Evolutionary conservation across 1,139 yeast genomes (phyloP), one percentile per base, ranked within the genome.

Genomic region (Hyphopichia pseudoburtonii): DNA sequence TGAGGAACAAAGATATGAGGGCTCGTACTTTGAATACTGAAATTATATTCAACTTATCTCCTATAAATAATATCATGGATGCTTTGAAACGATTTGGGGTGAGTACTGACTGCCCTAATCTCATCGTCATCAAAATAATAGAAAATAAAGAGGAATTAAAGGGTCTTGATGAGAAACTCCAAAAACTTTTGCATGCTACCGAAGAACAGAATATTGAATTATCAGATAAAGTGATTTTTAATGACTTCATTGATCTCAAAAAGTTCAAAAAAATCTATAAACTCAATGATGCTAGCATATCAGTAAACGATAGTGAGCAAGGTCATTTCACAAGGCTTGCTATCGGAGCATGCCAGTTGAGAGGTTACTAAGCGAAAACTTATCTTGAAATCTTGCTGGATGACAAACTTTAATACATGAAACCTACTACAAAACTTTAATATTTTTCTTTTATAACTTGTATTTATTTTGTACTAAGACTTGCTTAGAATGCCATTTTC

Each of bases 1-100:
- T 50, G 28, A 40, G 35, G 4, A 49, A 52, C 17, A 60, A 50
- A 3, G 44, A 50, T 16, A 64, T 62, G 64, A 60, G 57, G 42
- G 71, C 77, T 26, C 67, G 66, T 33, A 62, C 73, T 1, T 51
- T 71, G 37, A 62, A 70, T 43, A 64, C 76, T 0, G 76, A 71
- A 44, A 64, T 70, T 26, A 61, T 71, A 17, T 60, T 64, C 44
- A 66, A 60, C 42, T 56, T 71, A 40, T 66, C 72, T 3, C 75
- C 76, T 2, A 57, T 65, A 12, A 71, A 70, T 52, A 70, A 68
- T 41, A 66, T 71, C 32, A 57, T 61, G 56, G 76, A 71, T 40
- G 73, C 76, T 1, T 55, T 71, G 42, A 63, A 57, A 37, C 47
- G 65, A 38, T 71, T 71, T 49, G 76, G 76, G 1, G 60, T 71